These are phyloP conservation scores for Hyaloscypha variabilis DNA, from an alignment of 495 filamentous ascomycete species.

Conservation along the genomic window DNA sequence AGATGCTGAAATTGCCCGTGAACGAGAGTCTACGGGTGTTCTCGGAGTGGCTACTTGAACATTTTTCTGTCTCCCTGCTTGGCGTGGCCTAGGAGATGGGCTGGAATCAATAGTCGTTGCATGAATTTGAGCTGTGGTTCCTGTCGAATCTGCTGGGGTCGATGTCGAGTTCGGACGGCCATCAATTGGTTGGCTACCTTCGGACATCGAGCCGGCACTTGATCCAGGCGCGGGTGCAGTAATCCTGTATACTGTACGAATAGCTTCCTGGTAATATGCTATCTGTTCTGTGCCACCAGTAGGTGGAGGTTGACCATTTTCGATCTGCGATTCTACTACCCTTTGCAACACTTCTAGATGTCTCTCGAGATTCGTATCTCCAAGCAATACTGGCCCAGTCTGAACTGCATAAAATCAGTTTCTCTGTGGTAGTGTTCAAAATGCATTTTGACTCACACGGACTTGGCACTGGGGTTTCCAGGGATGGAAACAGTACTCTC, in stretches of 20 bases:
- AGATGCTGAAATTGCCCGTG: background rate
- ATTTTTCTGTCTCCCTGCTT: background rate
- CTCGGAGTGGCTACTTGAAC: background rate
- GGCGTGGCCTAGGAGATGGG: background rate
- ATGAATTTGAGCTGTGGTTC: background rate
- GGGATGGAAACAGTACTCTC: conserved; percentile 3
- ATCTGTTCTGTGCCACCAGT: background rate
- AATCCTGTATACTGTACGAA: conserved; percentile 4
- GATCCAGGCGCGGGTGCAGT: background rate
- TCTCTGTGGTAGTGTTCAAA: too few species aligned
- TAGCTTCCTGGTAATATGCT: conserved; percentile 6
- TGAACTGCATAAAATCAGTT: conserved; percentile 2
- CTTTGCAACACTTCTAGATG: background rate
- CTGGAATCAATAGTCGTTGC: background rate
- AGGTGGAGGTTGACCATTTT: conserved; percentile 1
- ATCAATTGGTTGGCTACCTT: background rate
- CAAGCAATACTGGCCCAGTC: background rate
- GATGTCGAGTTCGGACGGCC: background rate
- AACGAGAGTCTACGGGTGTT: background rate
- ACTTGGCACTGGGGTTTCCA: conserved; percentile 5
- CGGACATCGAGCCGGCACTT: background rate
- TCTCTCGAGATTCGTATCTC: conserved; percentile 11
- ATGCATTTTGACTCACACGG: conserved; percentile 7
- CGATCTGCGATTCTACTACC: conserved; percentile 4
- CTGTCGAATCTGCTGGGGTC: conserved; percentile 2